Evolutionary conservation across 768 basidiomycete genomes (phyloP).

Genomic region (Terana coerulea): DNA sequence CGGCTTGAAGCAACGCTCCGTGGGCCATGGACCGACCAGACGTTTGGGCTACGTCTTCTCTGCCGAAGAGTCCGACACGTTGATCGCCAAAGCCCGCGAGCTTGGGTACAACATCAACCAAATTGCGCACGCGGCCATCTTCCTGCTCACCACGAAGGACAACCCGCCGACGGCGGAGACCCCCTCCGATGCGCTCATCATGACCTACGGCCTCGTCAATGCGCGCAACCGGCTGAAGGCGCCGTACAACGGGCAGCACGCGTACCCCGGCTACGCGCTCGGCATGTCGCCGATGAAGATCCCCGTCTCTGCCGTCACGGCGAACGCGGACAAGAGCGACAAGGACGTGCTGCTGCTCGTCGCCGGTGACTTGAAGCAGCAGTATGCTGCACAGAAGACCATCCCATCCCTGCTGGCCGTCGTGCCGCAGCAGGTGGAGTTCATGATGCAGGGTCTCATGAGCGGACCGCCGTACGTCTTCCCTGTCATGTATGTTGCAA

Average conservation of each 20-base stretch:
- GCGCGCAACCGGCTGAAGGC: slow-evolving; percentile 17
- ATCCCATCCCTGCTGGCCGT: slow-evolving; percentile 17
- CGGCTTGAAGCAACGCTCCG: neutral
- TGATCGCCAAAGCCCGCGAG: slow-evolving; percentile 1
- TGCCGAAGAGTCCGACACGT: slow-evolving; percentile 12
- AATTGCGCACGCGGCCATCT: slow-evolving; percentile 23
- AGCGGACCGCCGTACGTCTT: slow-evolving; percentile 3
- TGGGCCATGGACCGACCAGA: neutral
- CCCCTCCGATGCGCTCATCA: slow-evolving; percentile 8
- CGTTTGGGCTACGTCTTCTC: slow-evolving; percentile 16
- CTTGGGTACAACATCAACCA: neutral
- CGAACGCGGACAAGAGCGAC: slow-evolving; percentile 7
- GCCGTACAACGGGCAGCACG: slow-evolving; percentile 14
- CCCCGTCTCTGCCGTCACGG: slow-evolving; percentile 20
- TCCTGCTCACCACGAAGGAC: slow-evolving; percentile 16
- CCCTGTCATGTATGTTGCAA: neutral
- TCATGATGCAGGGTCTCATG: slow-evolving; percentile 8
- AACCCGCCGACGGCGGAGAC: slow-evolving; percentile 18
- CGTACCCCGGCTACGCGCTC: slow-evolving; percentile 22
- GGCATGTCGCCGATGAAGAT: slow-evolving; percentile 13
- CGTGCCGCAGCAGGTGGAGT: slow-evolving; percentile 15
- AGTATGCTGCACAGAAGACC: slow-evolving; percentile 15
- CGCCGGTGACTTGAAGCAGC: slow-evolving; percentile 6
- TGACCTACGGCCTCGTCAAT: slow-evolving; percentile 19
- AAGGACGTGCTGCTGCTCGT: slow-evolving; percentile 8